Conservation (phyloP, 345 rosid genomes). For the Euphorbia pulcherrima region DNA sequence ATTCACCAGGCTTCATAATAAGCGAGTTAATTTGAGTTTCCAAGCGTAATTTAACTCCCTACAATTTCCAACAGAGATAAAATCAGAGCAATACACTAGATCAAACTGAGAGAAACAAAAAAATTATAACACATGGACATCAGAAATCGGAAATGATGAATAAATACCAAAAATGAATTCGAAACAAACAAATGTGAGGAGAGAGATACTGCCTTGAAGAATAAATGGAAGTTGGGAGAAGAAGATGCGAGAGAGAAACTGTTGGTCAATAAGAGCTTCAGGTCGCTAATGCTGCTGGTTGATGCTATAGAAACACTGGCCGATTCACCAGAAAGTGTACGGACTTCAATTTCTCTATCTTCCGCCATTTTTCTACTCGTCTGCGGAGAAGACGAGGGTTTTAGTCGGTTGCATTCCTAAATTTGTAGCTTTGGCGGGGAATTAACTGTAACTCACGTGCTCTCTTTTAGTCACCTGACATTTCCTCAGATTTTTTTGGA, state of each 20-base stretch:
- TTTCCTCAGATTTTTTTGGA: background rate
- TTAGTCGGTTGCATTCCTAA: background rate
- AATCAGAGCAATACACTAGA: background rate
- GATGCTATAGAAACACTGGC: constrained; percentile 33
- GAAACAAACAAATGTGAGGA: background rate
- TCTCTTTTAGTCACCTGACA: background rate
- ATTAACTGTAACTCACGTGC: constrained; percentile 3
- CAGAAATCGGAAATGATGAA: background rate
- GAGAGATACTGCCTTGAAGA: constrained; percentile 50
- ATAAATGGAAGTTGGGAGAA: constrained; percentile 70
- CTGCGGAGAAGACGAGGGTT: background rate
- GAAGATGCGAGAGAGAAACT: constrained; percentile 60
- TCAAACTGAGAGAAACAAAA: background rate
- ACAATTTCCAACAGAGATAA: background rate
- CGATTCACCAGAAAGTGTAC: constrained; percentile 60
- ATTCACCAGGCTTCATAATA: constrained; percentile 42
- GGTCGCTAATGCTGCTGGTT: constrained; percentile 41
- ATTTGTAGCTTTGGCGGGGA: constrained; percentile 1
- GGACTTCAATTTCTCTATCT: constrained; percentile 52
- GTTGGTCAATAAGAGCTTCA: constrained; percentile 52
- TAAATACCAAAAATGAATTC: background rate
- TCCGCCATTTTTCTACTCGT: constrained; percentile 14
- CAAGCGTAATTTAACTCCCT: constrained; percentile 64
- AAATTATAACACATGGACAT: background rate
- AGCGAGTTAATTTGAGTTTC: constrained; percentile 35